These are phyloP conservation scores for Periconia macrospinosa DNA, from an alignment of 2,329 filamentous ascomycete species.

Conservation along the genomic window DNA sequence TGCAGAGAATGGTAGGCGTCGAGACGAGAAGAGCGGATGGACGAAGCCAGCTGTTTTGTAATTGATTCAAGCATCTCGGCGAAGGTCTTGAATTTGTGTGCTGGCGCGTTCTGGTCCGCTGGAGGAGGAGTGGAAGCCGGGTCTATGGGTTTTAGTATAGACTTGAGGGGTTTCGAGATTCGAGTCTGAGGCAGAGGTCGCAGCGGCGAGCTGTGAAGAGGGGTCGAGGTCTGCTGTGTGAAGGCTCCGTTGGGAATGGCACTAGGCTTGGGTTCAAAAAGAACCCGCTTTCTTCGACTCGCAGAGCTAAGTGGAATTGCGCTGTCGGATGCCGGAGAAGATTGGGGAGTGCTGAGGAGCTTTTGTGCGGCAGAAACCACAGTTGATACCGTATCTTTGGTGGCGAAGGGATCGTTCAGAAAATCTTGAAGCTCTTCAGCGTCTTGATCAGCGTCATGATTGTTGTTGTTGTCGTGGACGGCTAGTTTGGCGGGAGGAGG, in stretches of 20 bases:
- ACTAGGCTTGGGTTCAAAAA: constrained; percentile 65
- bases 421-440: constrained; percentile 47
- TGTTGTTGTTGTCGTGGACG: constrained; percentile 18
- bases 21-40: constrained; percentile 70
- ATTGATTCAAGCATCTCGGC: constrained; percentile 83
- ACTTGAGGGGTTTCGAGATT: constrained; percentile 62
- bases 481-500: constrained; percentile 56
- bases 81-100: constrained; percentile 61
- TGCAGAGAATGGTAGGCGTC: constrained; percentile 87
- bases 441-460: constrained; percentile 23
- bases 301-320: constrained; percentile 33
- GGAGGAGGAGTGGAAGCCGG: constrained; percentile 39
- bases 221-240: constrained; percentile 28
- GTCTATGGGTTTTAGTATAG: constrained; percentile 77
- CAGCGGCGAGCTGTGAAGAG: constrained; percentile 46
- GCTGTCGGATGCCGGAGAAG: constrained; percentile 49
- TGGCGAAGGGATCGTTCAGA: constrained; percentile 45
- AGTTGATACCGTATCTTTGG: constrained; percentile 29
- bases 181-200: constrained; percentile 53
- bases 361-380: constrained; percentile 12
- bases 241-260: constrained; percentile 55
- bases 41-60: constrained; percentile 75
- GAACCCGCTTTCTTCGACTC: constrained; percentile 52
- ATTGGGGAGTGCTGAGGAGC: constrained; percentile 42
- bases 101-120: constrained; percentile 43